A percentile compares a stretch with the other conserved stretches of the same genome.
Evolutionary conservation across 805 yeast species (phyloP).

Genomic region (Ogataea haglerorum): DNA sequence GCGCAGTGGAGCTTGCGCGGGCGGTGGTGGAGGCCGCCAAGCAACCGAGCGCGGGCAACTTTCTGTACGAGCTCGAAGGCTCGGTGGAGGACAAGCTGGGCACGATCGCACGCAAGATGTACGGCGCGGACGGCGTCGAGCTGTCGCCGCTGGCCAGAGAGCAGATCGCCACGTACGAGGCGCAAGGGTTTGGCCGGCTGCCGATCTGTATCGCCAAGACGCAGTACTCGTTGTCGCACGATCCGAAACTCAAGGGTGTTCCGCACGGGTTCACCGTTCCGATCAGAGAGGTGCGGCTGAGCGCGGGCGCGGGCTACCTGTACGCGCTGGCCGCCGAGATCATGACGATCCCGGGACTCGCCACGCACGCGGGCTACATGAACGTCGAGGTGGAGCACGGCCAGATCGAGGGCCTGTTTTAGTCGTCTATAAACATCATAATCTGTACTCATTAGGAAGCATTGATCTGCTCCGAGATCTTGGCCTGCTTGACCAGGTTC

Average conservation of each 20-base stretch:
- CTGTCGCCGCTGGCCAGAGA: constrained; percentile 64
- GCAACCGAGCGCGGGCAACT: constrained; percentile 36
- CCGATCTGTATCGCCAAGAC: constrained; percentile 87
- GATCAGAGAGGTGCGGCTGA: constrained; percentile 74
- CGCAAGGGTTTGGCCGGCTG: constrained; percentile 72
- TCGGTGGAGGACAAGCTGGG: constrained; percentile 65
- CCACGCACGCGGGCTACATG: constrained; percentile 85
- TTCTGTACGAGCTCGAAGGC: constrained; percentile 56
- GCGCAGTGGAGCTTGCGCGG: constrained; percentile 70
- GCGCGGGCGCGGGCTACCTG: constrained; percentile 86
- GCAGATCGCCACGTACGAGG: constrained; percentile 64
- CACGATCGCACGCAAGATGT: constrained; percentile 69
- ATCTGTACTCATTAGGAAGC: constrained; percentile 12
- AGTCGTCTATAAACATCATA: constrained; percentile 2
- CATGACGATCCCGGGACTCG: constrained; percentile 82
- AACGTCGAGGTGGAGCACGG: constrained; percentile 79
- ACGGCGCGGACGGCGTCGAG: constrained; percentile 73
- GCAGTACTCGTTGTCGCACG: constrained; percentile 80
- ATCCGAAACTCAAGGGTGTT: constrained; percentile 77
- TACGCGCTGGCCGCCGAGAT: constrained; percentile 85
- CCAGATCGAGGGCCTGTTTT: constrained; percentile 78
- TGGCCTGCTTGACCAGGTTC: constrained; percentile 64
- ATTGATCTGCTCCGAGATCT: constrained; percentile 40
- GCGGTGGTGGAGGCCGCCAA: constrained; percentile 63
- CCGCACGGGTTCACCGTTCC: constrained; percentile 80